Base-by-base conservation (phyloP, 176 grass and related monocot genomes). In the Triticum timopheevii region DNA sequence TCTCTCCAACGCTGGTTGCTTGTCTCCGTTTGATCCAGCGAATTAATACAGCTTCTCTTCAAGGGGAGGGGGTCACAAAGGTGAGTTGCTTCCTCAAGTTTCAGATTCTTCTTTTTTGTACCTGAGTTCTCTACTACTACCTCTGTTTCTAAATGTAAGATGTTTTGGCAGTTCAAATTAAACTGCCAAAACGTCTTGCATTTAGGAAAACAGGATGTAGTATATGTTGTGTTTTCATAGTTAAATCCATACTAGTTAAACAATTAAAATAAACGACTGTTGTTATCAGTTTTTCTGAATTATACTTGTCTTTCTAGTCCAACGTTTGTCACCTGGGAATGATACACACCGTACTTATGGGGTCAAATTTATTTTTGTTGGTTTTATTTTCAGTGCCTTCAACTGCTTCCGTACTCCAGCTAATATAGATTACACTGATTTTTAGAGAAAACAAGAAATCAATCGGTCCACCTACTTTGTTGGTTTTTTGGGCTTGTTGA, bases 21-120 rank as follows among this genome's bases (percentile, higher is more conserved):
- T 67, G 24, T 16, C 42, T 69, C 16, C 47, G 80, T 56, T 50
- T 69, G 28, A 54, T 54, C 64, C 20, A 38, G 17, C 80, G 69
- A 15, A 4, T 47, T 3, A 22, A 59, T 22, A n/a, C 5, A n/a
- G 40, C 8, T n/a, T 17, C 40, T 31, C 66, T 81, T 54, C 65
- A 54, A 38, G 49, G 20, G 54, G 45, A 24, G 24, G 6, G 33
- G 13, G 24, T 33, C 15, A 73, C 10, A 62, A 22, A 40, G 69
- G 69, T 84, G 24, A 63, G 69, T 63, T 73, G 34, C 54, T 75
- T 84, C n/a, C n/a, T 75, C 36, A 31, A 84, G 45, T 83, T 71
- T 71, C 7, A 38, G 30, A 20, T 59, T 70, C 45, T 39, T 13
- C 2, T 58, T 13, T n/a, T 24, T 36, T 69, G 25, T 82, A 67